Evolutionary conservation across 495 filamentous ascomycete genomes (phyloP).

Genomic region (Trichoderma parareesei): DNA sequence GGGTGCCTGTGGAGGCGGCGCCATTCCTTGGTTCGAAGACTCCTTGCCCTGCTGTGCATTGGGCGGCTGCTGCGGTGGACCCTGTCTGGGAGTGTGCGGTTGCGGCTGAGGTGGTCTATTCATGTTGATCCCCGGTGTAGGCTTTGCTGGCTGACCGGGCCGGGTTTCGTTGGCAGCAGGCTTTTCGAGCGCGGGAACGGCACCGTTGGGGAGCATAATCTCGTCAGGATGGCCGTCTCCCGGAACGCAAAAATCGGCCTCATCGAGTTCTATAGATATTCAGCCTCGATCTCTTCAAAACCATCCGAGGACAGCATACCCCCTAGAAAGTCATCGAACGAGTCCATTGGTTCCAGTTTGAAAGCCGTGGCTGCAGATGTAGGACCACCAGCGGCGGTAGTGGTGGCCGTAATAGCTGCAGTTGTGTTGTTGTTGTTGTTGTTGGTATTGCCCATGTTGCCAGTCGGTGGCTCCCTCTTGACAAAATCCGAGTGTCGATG

Average conservation of each 20-base stretch:
- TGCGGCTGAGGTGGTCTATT: constrained; percentile 23
- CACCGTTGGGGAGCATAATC: constrained; percentile 32
- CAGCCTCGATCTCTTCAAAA: not conserved
- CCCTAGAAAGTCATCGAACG: constrained; percentile 60
- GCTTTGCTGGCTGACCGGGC: not conserved
- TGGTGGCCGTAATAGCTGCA: not conserved
- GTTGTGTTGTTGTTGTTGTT: constrained; percentile 19
- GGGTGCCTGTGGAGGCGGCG: constrained; percentile 10
- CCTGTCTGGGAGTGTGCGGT: constrained; percentile 31
- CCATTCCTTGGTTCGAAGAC: not conserved
- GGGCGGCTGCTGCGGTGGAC: constrained; percentile 15
- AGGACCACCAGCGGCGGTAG: not conserved
- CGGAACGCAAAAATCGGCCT: constrained; percentile 59
- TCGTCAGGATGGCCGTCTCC: constrained; percentile 58
- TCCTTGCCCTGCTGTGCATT: constrained; percentile 17
- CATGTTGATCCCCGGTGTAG: not conserved
- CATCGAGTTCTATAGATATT: constrained; percentile 37
- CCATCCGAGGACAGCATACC: constrained; percentile 37
- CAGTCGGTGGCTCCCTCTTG: constrained; percentile 45
- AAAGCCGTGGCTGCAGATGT: constrained; percentile 10
- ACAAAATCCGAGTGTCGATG: constrained; percentile 71
- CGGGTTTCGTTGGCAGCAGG: not conserved
- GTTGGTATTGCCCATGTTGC: constrained; percentile 28
- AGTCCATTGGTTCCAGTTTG: constrained; percentile 21
- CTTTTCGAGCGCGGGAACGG: constrained; percentile 7